A percentile compares a stretch with the other conserved stretches of the same genome.
Evolutionary conservation across 257 asterid genomes (phyloP).

Genomic region (Nemophila menziesii): DNA sequence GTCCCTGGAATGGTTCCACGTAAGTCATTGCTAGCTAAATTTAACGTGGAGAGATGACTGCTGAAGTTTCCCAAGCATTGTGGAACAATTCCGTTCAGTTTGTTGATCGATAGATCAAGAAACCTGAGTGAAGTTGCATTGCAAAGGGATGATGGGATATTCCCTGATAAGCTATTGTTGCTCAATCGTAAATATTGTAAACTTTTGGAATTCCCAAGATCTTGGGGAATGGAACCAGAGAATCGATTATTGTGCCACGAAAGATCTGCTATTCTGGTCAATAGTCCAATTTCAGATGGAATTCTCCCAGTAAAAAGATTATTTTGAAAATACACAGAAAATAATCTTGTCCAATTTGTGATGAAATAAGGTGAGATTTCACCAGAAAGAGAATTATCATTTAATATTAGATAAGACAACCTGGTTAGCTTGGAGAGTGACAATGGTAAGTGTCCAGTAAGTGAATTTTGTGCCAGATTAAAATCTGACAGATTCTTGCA

Average conservation of each 20-base stretch:
- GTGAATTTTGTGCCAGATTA: slow-evolving; percentile 21
- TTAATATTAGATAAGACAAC: slow-evolving; percentile 38
- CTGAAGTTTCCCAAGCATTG: slow-evolving; percentile 16
- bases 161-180: too few species aligned
- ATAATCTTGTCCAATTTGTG: slow-evolving; percentile 40
- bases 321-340: too few species aligned
- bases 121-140: not conserved
- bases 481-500: slow-evolving; percentile 24
- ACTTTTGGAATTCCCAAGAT: not conserved
- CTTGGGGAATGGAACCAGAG: not conserved
- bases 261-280: too few species aligned
- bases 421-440: slow-evolving; percentile 49
- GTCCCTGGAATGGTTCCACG: slow-evolving; percentile 43
- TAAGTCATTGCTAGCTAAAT: slow-evolving; percentile 37
- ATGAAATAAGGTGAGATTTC: slow-evolving; percentile 30
- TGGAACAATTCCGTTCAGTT: slow-evolving; percentile 44
- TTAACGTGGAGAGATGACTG: slow-evolving; percentile 29
- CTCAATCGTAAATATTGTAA: not conserved
- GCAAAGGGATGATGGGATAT: slow-evolving; percentile 9
- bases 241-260: not conserved
- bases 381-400: slow-evolving; percentile 50
- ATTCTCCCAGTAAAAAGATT: not conserved
- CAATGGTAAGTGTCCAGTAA: slow-evolving; percentile 52
- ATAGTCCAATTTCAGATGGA: too few species aligned
- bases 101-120: slow-evolving; percentile 14